A percentile compares a stretch with the other conserved stretches of the same genome.
Evolutionary conservation across 768 basidiomycete genomes (phyloP).

Genomic region (Mycena indigotica): DNA sequence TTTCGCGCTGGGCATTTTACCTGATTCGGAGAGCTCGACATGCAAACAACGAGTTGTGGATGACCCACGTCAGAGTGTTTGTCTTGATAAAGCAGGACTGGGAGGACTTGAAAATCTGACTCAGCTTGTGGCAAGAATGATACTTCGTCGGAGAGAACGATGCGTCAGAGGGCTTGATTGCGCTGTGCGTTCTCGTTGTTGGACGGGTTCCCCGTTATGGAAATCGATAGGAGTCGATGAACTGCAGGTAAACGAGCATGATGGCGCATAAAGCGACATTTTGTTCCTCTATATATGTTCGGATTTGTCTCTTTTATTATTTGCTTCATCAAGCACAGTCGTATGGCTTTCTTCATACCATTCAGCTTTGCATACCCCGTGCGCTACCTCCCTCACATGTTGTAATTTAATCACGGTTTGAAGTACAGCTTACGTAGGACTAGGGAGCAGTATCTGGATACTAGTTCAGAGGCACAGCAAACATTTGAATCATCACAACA

Average conservation of each 20-base stretch:
- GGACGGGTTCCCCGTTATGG: conserved; percentile 4
- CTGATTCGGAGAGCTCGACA: neutral
- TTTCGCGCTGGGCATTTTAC: conserved; percentile 11
- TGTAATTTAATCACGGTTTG: neutral
- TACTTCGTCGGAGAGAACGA: conserved; percentile 17
- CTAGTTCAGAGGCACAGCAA: neutral
- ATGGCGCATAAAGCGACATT: neutral
- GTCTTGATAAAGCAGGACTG: conserved; percentile 3
- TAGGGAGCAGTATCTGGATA: conserved; percentile 40
- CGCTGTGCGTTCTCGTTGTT: neutral
- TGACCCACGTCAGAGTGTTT: neutral
- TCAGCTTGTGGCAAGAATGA: conserved; percentile 22
- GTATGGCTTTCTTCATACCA: neutral
- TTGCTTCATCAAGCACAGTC: neutral
- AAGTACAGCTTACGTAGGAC: neutral
- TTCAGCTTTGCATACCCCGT: neutral
- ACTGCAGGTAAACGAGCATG: neutral
- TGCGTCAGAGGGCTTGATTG: conserved; percentile 15
- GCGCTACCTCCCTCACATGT: conserved; percentile 1
- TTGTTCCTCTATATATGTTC: too few species aligned
- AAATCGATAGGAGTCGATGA: neutral
- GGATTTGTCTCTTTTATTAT: neutral
- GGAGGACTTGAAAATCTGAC: conserved; percentile 15
- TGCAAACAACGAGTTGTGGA: neutral
- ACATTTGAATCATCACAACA: conserved; percentile 14